Evolutionary conservation across 2,329 filamentous ascomycete species (phyloP).

Genomic region (Penicillium hesseltinei): DNA sequence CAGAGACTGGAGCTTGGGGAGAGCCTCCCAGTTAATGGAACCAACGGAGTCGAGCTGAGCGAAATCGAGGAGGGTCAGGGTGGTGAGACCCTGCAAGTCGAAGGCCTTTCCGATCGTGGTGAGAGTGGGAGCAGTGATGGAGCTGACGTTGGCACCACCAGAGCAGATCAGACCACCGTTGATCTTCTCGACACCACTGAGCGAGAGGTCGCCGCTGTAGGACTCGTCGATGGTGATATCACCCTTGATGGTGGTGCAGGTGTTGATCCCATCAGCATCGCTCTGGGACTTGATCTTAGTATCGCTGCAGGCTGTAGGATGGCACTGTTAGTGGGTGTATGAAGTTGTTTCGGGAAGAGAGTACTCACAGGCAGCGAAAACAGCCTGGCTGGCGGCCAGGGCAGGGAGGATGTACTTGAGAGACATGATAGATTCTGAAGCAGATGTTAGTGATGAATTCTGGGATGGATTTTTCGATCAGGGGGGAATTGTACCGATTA

Average conservation of each 20-base stretch:
- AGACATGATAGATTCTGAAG: slow-evolving; percentile 43
- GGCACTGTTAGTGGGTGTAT: neutral
- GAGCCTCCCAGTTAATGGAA: slow-evolving; percentile 67
- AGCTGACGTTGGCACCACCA: slow-evolving; percentile 61
- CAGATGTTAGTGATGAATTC: slow-evolving; percentile 9
- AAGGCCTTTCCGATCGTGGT: slow-evolving; percentile 68
- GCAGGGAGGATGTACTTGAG: slow-evolving; percentile 57
- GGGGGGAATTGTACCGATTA: slow-evolving; percentile 24
- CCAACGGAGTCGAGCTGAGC: slow-evolving; percentile 63
- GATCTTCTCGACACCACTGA: slow-evolving; percentile 63
- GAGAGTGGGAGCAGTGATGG: slow-evolving; percentile 62
- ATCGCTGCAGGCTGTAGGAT: slow-evolving; percentile 16
- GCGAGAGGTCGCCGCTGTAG: slow-evolving; percentile 57
- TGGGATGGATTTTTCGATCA: neutral
- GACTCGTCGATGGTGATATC: slow-evolving; percentile 62
- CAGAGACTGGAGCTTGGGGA: slow-evolving; percentile 62
- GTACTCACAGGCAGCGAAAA: slow-evolving; percentile 46
- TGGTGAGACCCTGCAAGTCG: slow-evolving; percentile 64
- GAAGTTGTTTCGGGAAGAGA: neutral
- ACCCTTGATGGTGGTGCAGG: slow-evolving; percentile 68
- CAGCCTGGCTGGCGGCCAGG: slow-evolving; percentile 54
- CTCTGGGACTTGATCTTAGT: slow-evolving; percentile 57
- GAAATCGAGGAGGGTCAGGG: slow-evolving; percentile 68
- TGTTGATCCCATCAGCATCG: slow-evolving; percentile 61
- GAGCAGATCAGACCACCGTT: slow-evolving; percentile 53